phyloP scores from a whole-genome alignment of 306 rosid genomes.

The Pachyrhizus erosus region DNA sequence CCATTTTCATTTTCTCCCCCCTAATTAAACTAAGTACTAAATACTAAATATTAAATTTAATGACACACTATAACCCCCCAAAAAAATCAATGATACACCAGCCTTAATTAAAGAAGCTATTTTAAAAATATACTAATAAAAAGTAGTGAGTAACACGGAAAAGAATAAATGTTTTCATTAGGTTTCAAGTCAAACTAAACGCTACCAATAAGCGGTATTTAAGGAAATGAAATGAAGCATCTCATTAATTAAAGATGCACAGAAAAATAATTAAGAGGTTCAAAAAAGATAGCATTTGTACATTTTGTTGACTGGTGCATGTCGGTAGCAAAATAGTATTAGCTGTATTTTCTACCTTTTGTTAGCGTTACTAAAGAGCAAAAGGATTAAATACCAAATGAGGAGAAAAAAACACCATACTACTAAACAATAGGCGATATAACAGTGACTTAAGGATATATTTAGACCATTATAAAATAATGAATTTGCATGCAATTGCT shows the following conservation, averaged over 20 bases:
- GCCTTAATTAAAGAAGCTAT: slow-evolving; percentile 14
- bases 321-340: slow-evolving; percentile 46
- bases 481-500: slow-evolving; percentile 35
- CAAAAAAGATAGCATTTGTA: not conserved
- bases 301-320: slow-evolving; percentile 38
- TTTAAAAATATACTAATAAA: not conserved
- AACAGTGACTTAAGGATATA: slow-evolving; percentile 45
- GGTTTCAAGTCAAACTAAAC: slow-evolving; percentile 34
- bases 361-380: not conserved
- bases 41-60: slow-evolving; percentile 2
- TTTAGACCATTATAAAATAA: not conserved
- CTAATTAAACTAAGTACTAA: too few relatives aligned
- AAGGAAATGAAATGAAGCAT: slow-evolving; percentile 14
- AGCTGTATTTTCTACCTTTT: not conserved
- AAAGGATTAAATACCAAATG: not conserved
- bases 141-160: not conserved
- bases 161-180: slow-evolving; percentile 38
- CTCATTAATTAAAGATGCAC: slow-evolving; percentile 16
- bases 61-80: not conserved
- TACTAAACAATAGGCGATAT: slow-evolving; percentile 41
- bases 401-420: not conserved
- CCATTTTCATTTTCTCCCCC: not conserved
- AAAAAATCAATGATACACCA: not conserved
- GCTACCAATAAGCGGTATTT: not conserved
- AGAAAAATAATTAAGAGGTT: slow-evolving; percentile 3